Base-by-base conservation (phyloP, 306 rosid genomes). In the Parietaria judaica region DNA sequence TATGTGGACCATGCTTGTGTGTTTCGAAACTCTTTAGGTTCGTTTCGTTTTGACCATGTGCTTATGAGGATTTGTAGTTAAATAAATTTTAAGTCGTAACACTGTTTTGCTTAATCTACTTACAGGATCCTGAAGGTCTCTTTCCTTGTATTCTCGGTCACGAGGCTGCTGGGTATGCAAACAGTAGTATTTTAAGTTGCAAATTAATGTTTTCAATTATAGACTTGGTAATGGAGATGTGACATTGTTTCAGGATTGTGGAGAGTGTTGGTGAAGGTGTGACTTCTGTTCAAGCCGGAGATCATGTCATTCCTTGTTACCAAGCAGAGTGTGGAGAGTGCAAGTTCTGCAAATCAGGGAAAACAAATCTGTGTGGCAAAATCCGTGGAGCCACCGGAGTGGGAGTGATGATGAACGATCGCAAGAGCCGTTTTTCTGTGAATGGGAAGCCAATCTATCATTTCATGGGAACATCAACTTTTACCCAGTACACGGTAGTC, bases 201-300 rank as follows among this genome's bases (percentile, higher is more conserved):
- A 38, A 6, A 7, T 56, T 49, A 36, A 66, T 17, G 3, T 36
- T 51, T 57, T 70, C 31, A 14, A 4, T 48, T 6, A 3, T 48
- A 43, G 31, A 4, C 7, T 47, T 7, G 14, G 44, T 64, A 65
- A 37, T 67, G 71, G 14, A 54, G 31, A 17, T 38, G 43, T 23
- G 35, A 10, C 63, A 71, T 67, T 51, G 60, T 52, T 56, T 35
- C 82, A 90, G 96, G 79, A 73, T 90, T 74, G 96, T 90, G 61
- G 97, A 90, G 69, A 87, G 96, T 66, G 84, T 90, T 74, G 97
- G 97, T 65, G 96, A 90, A 81, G 95, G 95, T 65, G 97, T 90
- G 41, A 85, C 83, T 63, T 76, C 61, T 14, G 91, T 90, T 81
- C 86, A 85, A 77, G 75, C 91, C 0, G 96, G 96, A 23, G 97